Conservation (phyloP, 163 green algal genomes). For the Volvox carteri region DNA sequence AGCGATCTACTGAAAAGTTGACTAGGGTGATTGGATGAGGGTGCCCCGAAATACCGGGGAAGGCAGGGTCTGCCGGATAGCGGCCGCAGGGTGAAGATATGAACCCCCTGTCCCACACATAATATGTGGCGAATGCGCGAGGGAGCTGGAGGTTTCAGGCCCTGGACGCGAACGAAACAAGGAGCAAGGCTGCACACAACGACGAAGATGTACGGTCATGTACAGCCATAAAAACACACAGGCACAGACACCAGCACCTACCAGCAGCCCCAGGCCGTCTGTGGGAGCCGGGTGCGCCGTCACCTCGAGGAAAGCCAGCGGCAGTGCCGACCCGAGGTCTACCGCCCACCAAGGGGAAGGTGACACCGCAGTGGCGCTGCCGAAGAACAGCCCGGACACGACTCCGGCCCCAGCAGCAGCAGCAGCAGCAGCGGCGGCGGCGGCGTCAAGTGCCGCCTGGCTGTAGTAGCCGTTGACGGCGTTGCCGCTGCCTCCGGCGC, state of each 20-base stretch:
- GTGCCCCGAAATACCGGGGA: no score
- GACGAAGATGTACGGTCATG: no score
- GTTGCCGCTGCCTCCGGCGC: conserved; percentile 33
- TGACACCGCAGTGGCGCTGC: neutral
- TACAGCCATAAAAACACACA: no score
- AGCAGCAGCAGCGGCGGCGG: neutral
- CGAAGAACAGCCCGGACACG: conserved; percentile 12
- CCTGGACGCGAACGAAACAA: no score
- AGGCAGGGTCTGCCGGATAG: no score
- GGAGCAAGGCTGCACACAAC: no score
- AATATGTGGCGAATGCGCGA: no score
- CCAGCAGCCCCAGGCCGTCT: conserved; percentile 1
- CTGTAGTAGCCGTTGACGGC: conserved; percentile 49
- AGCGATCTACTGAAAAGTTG: no score
- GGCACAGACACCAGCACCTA: neutral
- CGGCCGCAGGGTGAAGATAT: no score
- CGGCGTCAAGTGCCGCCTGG: neutral
- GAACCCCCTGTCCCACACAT: no score
- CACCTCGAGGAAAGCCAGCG: conserved; percentile 16
- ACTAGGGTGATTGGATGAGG: no score
- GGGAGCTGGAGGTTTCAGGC: no score
- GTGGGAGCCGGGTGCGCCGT: neutral
- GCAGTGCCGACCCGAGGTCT: conserved; percentile 23
- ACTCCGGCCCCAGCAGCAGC: neutral
- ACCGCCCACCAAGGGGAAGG: conserved; percentile 24